Conservation (phyloP, 1,139 yeast genomes). For the Kurtzmaniella quercitrusa region DNA sequence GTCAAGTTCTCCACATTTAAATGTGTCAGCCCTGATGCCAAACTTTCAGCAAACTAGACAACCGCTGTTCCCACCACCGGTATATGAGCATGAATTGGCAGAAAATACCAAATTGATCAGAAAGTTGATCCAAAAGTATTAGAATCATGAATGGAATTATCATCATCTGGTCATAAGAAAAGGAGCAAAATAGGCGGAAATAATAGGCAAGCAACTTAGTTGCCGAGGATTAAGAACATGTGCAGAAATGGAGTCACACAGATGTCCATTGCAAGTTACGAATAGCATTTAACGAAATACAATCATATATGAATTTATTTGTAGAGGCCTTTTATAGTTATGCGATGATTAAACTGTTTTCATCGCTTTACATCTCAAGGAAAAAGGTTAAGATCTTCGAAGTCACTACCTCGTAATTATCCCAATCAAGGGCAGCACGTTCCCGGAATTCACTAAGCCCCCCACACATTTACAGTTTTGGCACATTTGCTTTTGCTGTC, state of each 20-base stretch:
- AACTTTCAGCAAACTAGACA: not conserved
- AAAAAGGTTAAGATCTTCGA: too few relatives aligned
- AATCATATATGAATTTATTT: not conserved
- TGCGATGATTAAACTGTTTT: too few relatives aligned
- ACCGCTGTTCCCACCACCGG: not conserved
- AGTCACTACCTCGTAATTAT: not conserved
- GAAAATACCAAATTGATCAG: not conserved
- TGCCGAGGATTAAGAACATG: not conserved
- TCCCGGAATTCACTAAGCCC: not conserved
- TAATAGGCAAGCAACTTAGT: not conserved
- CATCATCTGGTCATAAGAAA: too few relatives aligned
- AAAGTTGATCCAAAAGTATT: not conserved
- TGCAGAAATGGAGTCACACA: too few relatives aligned
- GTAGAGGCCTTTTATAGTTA: too few relatives aligned
- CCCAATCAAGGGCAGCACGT: not conserved
- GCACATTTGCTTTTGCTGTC: not conserved
- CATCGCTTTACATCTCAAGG: too few relatives aligned
- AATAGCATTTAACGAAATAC: not conserved
- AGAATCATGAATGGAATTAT: too few relatives aligned
- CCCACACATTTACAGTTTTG: not conserved
- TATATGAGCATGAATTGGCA: not conserved
- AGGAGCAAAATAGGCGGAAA: too few relatives aligned
- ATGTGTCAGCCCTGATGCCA: not conserved
- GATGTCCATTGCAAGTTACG: not conserved
- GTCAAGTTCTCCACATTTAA: not conserved